These are phyloP conservation scores for Pythium apleroticum DNA, from an alignment of 352 stramenopile species.

Conservation along the genomic window DNA sequence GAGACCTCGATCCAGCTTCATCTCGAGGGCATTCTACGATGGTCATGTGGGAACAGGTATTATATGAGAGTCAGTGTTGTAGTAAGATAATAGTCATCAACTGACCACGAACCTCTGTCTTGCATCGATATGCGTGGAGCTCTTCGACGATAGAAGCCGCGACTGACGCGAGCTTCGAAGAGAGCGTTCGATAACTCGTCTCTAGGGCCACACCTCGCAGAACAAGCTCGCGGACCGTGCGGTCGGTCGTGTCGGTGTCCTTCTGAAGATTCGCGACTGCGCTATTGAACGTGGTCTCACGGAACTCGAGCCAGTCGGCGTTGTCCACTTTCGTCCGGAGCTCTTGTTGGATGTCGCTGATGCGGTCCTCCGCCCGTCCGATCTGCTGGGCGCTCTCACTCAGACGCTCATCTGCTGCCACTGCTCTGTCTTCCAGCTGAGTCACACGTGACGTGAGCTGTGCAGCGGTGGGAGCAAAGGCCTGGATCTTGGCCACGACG, in stretches of 20 bases:
- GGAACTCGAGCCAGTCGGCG: conserved; percentile 12
- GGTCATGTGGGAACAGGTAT: background rate
- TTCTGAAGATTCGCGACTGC: background rate
- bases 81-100: background rate
- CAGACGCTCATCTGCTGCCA: background rate
- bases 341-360: background rate
- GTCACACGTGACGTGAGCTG: conserved; percentile 32
- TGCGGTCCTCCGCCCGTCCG: background rate
- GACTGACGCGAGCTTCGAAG: conserved; percentile 25
- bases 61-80: background rate
- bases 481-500: conserved; percentile 52
- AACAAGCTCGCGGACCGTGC: conserved; percentile 19
- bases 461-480: conserved; percentile 43
- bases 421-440: conserved; percentile 6
- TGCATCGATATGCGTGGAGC: background rate
- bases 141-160: conserved; percentile 8
- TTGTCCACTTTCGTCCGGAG: conserved; percentile 2
- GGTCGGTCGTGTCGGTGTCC: background rate
- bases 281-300: background rate
- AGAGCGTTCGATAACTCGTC: conserved; percentile 18
- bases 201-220: conserved; percentile 24
- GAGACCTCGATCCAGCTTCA: conserved; percentile 6
- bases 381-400: background rate
- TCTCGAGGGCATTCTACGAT: background rate
- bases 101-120: conserved; percentile 9